Evolutionary conservation across 108 stramenopile genomes (phyloP), one percentile per base, ranked within the genome.

Genomic region (Cyclostephanos invisitatus): DNA sequence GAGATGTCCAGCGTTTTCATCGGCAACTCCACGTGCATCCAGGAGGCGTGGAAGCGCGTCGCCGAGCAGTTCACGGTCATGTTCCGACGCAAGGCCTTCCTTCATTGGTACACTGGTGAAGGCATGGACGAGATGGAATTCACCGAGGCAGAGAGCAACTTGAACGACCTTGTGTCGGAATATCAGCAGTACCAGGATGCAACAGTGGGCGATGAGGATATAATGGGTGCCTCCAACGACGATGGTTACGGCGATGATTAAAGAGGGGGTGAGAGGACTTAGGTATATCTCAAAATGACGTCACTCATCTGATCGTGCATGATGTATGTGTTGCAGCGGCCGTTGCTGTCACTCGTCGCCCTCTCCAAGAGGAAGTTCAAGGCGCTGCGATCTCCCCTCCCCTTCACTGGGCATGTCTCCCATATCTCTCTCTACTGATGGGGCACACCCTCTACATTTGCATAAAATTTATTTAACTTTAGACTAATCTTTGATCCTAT

Each of bases 181-280:
- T 91, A 93, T 74, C 92, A 93, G 87, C 92, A 95, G 77, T 93
- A 95, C 66, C 94, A 94, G 85, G 95, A 94, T 81, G 95, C 93
- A 29, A 94, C 91, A 63, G 90, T 89, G 54, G 92, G 91, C 21
- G 87, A 87, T 58, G 85, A 86, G 12, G 77, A 80, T 38, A 6
- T 80, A 27, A 55, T 67, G 22, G 84, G 69, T 2, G 78, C 80
- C 10, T 82, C 74, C 37, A 77, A 72, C 32, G 84, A 87, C 28
- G 84, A 82, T n/a, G 40, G 62, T 24, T 60, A 68, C 11, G 17
- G 38, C 36, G 29, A 12, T 44, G 60, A 62, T 44, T 71, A 62
- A 71, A 62, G 7, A 10, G 29, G 9, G 15, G 48, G 20, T n/a
- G n/a, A 35, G 25, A 29, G 3, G 36, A 12, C 42, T 10, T 35